phyloP scores from a whole-genome alignment of 768 basidiomycete genomes.

The Boletus sp. region DNA sequence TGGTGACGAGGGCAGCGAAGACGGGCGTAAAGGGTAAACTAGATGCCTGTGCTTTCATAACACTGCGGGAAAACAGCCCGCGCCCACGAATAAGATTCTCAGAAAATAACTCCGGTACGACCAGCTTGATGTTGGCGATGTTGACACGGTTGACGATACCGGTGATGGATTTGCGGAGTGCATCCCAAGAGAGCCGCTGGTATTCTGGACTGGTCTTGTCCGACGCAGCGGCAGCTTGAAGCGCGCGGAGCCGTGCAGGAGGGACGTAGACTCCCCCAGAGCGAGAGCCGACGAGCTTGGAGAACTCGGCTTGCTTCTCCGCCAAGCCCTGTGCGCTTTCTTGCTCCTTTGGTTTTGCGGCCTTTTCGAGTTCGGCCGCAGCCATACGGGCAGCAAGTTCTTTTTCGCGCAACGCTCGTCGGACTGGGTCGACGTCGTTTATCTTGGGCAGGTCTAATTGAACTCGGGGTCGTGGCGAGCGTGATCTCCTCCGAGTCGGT shows the following conservation, averaged over 20 bases:
- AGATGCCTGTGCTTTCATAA: slow-evolving; percentile 97
- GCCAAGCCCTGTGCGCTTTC: slow-evolving; percentile 44
- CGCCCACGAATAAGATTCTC: slow-evolving; percentile 94
- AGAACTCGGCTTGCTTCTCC: slow-evolving; percentile 84
- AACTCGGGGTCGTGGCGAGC: slow-evolving; percentile 34
- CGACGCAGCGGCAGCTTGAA: slow-evolving; percentile 77
- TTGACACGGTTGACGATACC: slow-evolving; percentile 99
- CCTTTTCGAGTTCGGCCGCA: slow-evolving; percentile 63
- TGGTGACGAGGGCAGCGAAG: slow-evolving; percentile 89
- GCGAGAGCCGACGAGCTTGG: slow-evolving; percentile 76
- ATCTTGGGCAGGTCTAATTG: slow-evolving; percentile 49
- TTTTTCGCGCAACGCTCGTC: slow-evolving; percentile 74
- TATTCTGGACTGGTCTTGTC: slow-evolving; percentile 89
- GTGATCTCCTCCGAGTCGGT: slow-evolving; percentile 41
- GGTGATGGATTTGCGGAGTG: slow-evolving; percentile 93
- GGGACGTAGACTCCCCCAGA: slow-evolving; percentile 97
- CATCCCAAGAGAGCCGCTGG: slow-evolving; percentile 97
- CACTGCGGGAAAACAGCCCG: slow-evolving; percentile 87
- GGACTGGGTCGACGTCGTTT: slow-evolving; percentile 72
- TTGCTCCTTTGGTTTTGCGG: slow-evolving; percentile 52
- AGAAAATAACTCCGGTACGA: slow-evolving; percentile 85
- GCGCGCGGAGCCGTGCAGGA: slow-evolving; percentile 85
- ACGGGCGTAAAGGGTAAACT: slow-evolving; percentile 98
- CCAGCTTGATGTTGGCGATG: slow-evolving; percentile 90
- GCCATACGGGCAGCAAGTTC: slow-evolving; percentile 73